phyloP scores from a whole-genome alignment of 176 grass and related monocot genomes.

The Lolium perenne region DNA sequence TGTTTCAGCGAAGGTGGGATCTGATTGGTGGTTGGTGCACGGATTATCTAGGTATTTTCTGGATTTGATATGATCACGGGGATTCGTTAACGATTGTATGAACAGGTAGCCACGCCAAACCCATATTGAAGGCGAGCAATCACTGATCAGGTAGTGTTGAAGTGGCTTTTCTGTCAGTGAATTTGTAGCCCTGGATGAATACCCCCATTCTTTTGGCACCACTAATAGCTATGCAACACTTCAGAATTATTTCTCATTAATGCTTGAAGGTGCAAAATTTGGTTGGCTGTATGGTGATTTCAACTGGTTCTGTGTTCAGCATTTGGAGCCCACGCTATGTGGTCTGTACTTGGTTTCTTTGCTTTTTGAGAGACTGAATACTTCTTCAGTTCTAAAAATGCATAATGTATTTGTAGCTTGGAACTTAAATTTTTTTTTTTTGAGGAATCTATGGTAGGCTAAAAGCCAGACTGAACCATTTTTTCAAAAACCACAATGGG shows the following conservation, averaged over 20 bases:
- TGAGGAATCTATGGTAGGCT: no score
- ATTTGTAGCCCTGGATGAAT: neutral
- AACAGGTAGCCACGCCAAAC: neutral
- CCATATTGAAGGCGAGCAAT: neutral
- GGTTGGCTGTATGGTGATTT: neutral
- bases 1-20: no score
- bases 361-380: neutral
- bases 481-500: no score
- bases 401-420: neutral
- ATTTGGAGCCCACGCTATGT: neutral
- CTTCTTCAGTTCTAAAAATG: neutral
- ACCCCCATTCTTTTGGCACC: neutral
- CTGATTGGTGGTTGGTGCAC: neutral
- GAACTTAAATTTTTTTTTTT: neutral
- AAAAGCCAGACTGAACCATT: no score
- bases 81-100: neutral
- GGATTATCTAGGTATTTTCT: neutral
- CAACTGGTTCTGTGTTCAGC: neutral
- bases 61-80: neutral
- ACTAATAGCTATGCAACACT: neutral
- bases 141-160: neutral
- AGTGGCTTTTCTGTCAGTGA: neutral
- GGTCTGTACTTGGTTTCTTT: neutral
- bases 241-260: constrained; percentile 5
- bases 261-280: neutral